phyloP scores from a whole-genome alignment of 1,284 basidiomycete species.

The Leccinum glutinopallens region DNA sequence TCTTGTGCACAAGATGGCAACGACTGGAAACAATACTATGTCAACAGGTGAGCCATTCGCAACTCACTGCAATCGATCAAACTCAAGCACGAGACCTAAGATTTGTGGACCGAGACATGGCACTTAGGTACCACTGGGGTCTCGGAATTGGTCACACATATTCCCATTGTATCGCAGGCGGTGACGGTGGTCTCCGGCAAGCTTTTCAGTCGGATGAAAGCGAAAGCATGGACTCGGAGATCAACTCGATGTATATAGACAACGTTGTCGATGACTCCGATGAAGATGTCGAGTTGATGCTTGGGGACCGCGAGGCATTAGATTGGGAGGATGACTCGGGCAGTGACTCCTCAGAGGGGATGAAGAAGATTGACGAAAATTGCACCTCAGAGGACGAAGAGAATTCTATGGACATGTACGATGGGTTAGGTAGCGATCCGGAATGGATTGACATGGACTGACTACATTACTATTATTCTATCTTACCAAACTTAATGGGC shows the following conservation, averaged over 20 bases:
- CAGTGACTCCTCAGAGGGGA: neutral
- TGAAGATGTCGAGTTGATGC: neutral
- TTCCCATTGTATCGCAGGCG: neutral
- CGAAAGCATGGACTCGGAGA: neutral
- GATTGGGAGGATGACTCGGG: neutral
- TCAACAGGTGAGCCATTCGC: neutral
- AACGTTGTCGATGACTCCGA: neutral
- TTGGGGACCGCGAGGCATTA: neutral
- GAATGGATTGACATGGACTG: neutral
- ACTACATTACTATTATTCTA: neutral
- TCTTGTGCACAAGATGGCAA: neutral
- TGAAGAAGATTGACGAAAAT: neutral
- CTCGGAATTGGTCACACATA: neutral
- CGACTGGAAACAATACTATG: neutral
- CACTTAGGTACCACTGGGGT: neutral
- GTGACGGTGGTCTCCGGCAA: neutral
- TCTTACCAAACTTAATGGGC: no score
- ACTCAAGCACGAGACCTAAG: neutral
- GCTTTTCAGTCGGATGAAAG: neutral
- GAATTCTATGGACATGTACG: neutral
- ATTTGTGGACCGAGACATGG: slow-evolving; percentile 1
- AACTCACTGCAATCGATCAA: neutral
- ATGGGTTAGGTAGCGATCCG: neutral
- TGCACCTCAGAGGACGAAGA: neutral
- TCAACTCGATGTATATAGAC: neutral